Conservation (phyloP, 441 rosid species). For the Daphne laureola region DNA sequence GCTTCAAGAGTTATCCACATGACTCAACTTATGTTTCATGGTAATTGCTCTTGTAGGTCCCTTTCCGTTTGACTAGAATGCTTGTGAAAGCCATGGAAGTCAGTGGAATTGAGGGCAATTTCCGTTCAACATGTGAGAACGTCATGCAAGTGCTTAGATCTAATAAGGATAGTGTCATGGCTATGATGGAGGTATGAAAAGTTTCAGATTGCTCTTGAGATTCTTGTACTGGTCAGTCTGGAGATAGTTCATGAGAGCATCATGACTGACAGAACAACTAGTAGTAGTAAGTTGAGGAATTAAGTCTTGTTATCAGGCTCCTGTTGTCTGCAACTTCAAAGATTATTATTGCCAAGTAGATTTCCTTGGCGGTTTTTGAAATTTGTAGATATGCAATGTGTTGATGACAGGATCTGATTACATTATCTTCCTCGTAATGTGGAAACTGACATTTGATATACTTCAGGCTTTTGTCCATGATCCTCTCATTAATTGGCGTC, state of each 20-base stretch:
- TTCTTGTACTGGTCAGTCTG: no score
- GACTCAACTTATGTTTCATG: constrained; percentile 2
- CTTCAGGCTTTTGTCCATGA: constrained; percentile 97
- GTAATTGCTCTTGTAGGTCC: constrained; percentile 50
- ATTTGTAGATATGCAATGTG: no score
- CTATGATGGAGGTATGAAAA: constrained; percentile 93
- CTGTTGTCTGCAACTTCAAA: no score
- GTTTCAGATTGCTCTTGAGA: no score
- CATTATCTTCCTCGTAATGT: background rate
- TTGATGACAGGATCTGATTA: no score
- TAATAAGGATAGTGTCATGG: constrained; percentile 94
- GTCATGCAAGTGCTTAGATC: constrained; percentile 99
- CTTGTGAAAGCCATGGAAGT: constrained; percentile 99
- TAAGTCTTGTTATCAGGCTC: no score
- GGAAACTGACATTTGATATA: constrained; percentile 13
- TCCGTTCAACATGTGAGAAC: constrained; percentile 96
- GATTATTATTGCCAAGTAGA: no score
- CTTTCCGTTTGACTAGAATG: constrained; percentile 99
- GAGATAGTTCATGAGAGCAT: no score
- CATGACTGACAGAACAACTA: no score
- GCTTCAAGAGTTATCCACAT: background rate
- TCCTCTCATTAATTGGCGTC: constrained; percentile 99
- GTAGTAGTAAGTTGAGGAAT: no score
- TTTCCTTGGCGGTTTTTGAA: no score
- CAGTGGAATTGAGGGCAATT: constrained; percentile 97